Percentiles rank a stretch among this genome's conserved stretches.
These are phyloP conservation scores for Dendryphion nanum DNA, from an alignment of 2,329 filamentous ascomycete species.

Conservation along the genomic window DNA sequence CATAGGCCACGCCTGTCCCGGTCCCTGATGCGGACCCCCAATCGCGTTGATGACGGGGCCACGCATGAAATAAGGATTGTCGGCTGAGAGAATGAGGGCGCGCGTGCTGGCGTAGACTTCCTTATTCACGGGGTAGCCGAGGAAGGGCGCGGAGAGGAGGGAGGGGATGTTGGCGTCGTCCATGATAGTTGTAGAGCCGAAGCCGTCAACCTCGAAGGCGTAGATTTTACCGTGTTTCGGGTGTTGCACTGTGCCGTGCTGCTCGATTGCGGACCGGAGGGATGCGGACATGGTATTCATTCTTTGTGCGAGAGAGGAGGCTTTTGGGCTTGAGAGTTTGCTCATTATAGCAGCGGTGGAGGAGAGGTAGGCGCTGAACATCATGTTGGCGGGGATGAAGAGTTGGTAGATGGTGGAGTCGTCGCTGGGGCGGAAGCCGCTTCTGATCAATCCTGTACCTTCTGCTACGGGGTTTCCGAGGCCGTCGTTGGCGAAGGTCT, in stretches of 20 bases:
- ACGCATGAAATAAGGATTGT: conserved; percentile 52
- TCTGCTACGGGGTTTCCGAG: conserved; percentile 51
- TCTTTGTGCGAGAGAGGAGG: conserved; percentile 51
- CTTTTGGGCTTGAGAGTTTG: conserved; percentile 43
- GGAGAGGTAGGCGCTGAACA: conserved; percentile 66
- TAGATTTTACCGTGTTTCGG: conserved; percentile 42
- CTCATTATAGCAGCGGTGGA: conserved; percentile 54
- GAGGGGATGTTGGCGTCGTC: conserved; percentile 72
- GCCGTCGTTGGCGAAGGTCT: conserved; percentile 54
- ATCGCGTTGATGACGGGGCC: conserved; percentile 50
- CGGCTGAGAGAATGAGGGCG: conserved; percentile 41
- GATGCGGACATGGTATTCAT: conserved; percentile 58
- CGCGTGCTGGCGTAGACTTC: conserved; percentile 50
- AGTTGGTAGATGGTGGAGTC: conserved; percentile 51
- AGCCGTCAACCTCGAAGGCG: conserved; percentile 51
- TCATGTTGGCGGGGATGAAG: conserved; percentile 61
- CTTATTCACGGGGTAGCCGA: conserved; percentile 52
- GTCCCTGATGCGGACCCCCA: conserved; percentile 50
- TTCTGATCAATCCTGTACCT: conserved; percentile 50
- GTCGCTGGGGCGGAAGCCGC: conserved; percentile 51
- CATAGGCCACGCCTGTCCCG: conserved; percentile 52
- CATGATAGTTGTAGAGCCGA: conserved; percentile 57
- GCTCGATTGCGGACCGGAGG: conserved; percentile 45
- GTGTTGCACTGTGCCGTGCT: conserved; percentile 42
- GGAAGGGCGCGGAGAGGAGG: conserved; percentile 63